A percentile compares a stretch with the other conserved stretches of the same genome.
phyloP scores from a whole-genome alignment of 2,329 filamentous ascomycete genomes.

The Hypoxylon rubiginosum region DNA sequence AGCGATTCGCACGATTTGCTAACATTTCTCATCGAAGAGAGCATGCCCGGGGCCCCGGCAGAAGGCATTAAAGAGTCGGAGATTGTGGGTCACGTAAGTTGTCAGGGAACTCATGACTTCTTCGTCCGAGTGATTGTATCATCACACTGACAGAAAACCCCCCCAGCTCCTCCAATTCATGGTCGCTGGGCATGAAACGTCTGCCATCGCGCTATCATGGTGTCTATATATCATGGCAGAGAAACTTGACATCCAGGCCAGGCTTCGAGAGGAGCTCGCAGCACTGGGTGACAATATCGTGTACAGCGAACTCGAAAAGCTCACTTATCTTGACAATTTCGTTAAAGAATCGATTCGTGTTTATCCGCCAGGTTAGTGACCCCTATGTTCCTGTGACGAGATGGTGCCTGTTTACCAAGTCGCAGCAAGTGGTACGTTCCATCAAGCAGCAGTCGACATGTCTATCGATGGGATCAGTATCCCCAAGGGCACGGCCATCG shows the following conservation, averaged over 20 bases:
- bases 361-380: slow-evolving; percentile 45
- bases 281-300: slow-evolving; percentile 48
- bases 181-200: slow-evolving; percentile 56
- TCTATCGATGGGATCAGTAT: slow-evolving; percentile 51
- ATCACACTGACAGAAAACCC: not conserved
- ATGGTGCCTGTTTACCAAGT: not conserved
- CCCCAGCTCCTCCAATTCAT: slow-evolving; percentile 53
- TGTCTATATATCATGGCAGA: slow-evolving; percentile 51
- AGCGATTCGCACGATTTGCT: slow-evolving; percentile 22
- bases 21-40: slow-evolving; percentile 27
- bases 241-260: slow-evolving; percentile 50
- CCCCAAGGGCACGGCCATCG: slow-evolving; percentile 53
- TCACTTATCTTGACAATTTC: slow-evolving; percentile 55
- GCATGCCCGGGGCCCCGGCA: slow-evolving; percentile 12
- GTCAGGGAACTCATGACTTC: not conserved
- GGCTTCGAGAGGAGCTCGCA: slow-evolving; percentile 52
- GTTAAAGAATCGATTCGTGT: slow-evolving; percentile 55
- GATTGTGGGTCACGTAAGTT: slow-evolving; percentile 44
- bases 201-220: slow-evolving; percentile 53
- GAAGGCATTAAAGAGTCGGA: slow-evolving; percentile 48
- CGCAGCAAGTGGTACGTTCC: not conserved
- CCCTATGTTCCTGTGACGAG: slow-evolving; percentile 25
- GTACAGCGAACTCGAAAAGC: slow-evolving; percentile 42
- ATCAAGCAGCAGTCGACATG: slow-evolving; percentile 20
- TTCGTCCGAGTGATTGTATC: not conserved